These are phyloP conservation scores for Paxillus involutus DNA, from an alignment of 768 basidiomycete species.

Conservation along the genomic window DNA sequence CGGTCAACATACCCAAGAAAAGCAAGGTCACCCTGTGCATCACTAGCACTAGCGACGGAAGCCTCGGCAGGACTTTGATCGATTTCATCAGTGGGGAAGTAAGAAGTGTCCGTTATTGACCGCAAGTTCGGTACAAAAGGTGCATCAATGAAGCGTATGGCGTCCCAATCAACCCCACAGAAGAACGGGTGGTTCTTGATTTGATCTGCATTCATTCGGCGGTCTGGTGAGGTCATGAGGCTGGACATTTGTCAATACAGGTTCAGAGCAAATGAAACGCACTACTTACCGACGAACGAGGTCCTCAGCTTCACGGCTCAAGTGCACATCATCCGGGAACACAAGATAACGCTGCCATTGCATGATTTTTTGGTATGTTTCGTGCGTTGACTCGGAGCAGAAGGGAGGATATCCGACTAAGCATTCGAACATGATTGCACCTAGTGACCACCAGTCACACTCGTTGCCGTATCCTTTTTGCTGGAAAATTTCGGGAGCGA, in stretches of 20 bases:
- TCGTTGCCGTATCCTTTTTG: slow-evolving; percentile 98
- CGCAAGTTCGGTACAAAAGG: slow-evolving; percentile 96
- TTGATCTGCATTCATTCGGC: slow-evolving; percentile 76
- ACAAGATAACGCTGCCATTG: slow-evolving; percentile 85
- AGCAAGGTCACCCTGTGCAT: slow-evolving; percentile 58
- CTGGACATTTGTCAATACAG: slow-evolving; percentile 35
- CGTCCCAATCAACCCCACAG: slow-evolving; percentile 92
- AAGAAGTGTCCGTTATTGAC: slow-evolving; percentile 95
- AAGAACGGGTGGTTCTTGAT: slow-evolving; percentile 93
- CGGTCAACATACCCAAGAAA: slow-evolving; percentile 54
- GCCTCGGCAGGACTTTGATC: slow-evolving; percentile 66
- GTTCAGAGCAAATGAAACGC: neutral
- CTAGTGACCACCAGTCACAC: slow-evolving; percentile 99
- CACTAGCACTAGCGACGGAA: slow-evolving; percentile 35
- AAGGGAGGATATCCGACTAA: slow-evolving; percentile 97
- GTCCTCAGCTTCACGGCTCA: slow-evolving; percentile 90
- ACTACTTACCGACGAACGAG: slow-evolving; percentile 69
- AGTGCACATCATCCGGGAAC: slow-evolving; percentile 93
- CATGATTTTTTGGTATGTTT: slow-evolving; percentile 97
- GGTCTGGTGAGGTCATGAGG: slow-evolving; percentile 82
- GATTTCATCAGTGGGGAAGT: slow-evolving; percentile 94
- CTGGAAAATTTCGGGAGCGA: slow-evolving; percentile 95
- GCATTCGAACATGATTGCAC: slow-evolving; percentile 98
- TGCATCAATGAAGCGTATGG: slow-evolving; percentile 85
- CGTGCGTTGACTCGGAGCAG: slow-evolving; percentile 94